A percentile compares a stretch with the other conserved stretches of the same genome.
Conservation (phyloP, 768 basidiomycete species). For the Leccinum subgranulosum region DNA sequence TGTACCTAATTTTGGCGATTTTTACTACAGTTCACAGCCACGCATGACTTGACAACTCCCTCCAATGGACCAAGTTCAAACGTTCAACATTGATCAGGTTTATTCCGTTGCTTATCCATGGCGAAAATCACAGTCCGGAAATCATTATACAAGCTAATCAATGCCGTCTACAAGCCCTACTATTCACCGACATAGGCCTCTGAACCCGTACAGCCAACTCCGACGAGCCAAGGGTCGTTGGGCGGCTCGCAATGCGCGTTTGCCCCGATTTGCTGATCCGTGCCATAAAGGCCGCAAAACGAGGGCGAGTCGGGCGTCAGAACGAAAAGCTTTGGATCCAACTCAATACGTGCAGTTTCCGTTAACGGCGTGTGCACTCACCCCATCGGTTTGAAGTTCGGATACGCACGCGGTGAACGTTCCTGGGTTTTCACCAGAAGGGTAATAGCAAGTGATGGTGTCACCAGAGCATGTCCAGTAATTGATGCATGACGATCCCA, state of each 20-base stretch:
- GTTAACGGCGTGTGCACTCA: background rate
- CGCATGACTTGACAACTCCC: too few relatives aligned
- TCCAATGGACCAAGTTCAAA: too few relatives aligned
- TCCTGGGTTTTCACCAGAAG: background rate
- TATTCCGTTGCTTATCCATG: too few relatives aligned
- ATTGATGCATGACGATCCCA: constrained; percentile 1
- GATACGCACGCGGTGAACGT: constrained; percentile 1
- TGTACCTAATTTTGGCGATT: too few relatives aligned
- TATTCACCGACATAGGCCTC: background rate
- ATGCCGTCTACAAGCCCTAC: too few relatives aligned
- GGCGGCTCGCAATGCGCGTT: background rate
- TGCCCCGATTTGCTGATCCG: background rate
- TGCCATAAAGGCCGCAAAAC: background rate
- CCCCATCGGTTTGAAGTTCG: background rate
- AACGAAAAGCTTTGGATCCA: background rate
- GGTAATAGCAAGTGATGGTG: constrained; percentile 5
- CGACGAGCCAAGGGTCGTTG: constrained; percentile 1
- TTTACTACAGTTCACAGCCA: too few relatives aligned
- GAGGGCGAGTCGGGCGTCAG: background rate
- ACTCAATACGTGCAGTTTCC: background rate
- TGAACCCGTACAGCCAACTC: too few relatives aligned
- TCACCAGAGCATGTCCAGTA: constrained; percentile 3
- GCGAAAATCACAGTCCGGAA: background rate
- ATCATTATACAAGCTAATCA: too few relatives aligned
- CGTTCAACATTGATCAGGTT: too few relatives aligned